Evolutionary conservation across 495 filamentous ascomycete genomes (phyloP).

Genomic region (Penicillium longicatenatum): DNA sequence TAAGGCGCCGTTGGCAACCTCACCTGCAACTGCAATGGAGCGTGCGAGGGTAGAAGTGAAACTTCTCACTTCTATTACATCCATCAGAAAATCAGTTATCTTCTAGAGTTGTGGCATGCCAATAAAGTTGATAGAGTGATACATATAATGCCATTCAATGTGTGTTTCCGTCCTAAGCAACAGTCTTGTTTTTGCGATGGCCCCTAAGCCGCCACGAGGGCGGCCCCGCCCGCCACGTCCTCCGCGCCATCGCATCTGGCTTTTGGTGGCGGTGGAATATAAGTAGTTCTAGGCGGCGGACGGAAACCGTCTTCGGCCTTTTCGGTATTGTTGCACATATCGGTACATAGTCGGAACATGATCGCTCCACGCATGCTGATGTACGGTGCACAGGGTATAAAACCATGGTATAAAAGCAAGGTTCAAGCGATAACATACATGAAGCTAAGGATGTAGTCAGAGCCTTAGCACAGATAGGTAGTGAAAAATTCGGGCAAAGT

Average conservation of each 20-base stretch:
- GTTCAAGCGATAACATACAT: too few relatives aligned
- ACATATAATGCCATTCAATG: too few relatives aligned
- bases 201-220: neutral
- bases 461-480: too few relatives aligned
- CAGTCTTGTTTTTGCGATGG: neutral
- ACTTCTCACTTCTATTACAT: too few relatives aligned
- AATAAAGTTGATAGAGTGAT: too few relatives aligned
- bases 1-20: neutral
- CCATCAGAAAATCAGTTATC: too few relatives aligned
- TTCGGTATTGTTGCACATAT: slow-evolving; percentile 3
- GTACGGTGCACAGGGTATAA: too few relatives aligned
- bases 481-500: too few relatives aligned
- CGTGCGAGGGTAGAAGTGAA: neutral
- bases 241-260: neutral
- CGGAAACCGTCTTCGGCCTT: neutral
- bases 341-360: neutral
- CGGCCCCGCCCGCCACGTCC: neutral
- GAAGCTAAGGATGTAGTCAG: too few relatives aligned
- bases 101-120: too few relatives aligned
- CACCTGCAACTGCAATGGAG: neutral
- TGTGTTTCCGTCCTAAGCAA: neutral
- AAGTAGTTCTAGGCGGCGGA: neutral
- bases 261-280: neutral
- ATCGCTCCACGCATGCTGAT: slow-evolving; percentile 6
- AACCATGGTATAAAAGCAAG: too few relatives aligned